These are phyloP conservation scores for Coniochaeta prunicola DNA, from an alignment of 2,329 filamentous ascomycete species.

Conservation along the genomic window DNA sequence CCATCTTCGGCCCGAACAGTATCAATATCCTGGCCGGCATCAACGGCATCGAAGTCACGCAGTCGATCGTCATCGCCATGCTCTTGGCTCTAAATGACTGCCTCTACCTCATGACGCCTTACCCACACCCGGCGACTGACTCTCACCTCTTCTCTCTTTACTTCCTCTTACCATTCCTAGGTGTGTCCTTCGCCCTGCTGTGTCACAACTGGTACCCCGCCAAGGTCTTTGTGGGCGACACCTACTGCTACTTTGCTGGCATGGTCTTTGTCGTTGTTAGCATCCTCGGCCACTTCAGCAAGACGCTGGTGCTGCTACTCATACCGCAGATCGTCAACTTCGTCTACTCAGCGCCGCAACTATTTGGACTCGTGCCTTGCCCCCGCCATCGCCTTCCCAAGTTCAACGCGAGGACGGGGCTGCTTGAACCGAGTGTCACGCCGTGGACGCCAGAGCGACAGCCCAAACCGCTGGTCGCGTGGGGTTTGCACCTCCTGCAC, in stretches of 20 bases:
- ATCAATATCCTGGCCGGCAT: constrained; percentile 99
- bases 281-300: constrained; percentile 96
- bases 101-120: constrained; percentile 76
- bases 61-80: constrained; percentile 83
- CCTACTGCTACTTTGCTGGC: constrained; percentile 98
- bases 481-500: constrained; percentile 60
- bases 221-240: constrained; percentile 93
- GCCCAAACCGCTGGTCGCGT: constrained; percentile 56
- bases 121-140: constrained; percentile 89
- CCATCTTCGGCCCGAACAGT: constrained; percentile 96
- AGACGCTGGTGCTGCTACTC: constrained; percentile 85
- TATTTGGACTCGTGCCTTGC: constrained; percentile 85
- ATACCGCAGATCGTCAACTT: constrained; percentile 97
- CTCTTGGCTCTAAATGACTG: constrained; percentile 81
- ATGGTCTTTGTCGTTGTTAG: constrained; percentile 98
- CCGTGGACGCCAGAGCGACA: constrained; percentile 63
- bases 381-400: constrained; percentile 85
- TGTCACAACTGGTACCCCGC: constrained; percentile 95
- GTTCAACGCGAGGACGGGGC: constrained; percentile 77
- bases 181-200: constrained; percentile 79
- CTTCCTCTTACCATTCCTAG: constrained; percentile 87
- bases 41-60: constrained; percentile 93
- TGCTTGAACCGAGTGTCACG: constrained; percentile 81
- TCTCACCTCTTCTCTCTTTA: constrained; percentile 95
- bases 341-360: constrained; percentile 82